A percentile compares a stretch with the other conserved stretches of the same genome.
phyloP scores from a whole-genome alignment of 306 rosid genomes.

The Cicer arietinum region DNA sequence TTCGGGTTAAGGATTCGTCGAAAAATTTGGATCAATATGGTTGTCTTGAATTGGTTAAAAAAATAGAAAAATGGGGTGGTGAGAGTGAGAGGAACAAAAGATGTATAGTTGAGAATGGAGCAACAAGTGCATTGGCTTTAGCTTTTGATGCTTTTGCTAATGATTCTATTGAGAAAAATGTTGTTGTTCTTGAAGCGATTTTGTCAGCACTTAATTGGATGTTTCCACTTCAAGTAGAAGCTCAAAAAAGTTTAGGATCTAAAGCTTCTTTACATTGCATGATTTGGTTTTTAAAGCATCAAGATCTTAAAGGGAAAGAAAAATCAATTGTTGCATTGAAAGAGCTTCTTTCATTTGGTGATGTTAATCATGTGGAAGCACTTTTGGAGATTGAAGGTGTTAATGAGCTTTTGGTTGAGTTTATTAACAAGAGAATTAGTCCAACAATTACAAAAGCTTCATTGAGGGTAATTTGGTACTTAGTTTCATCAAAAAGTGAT shows the following conservation, averaged over 20 bases:
- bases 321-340: constrained; percentile 57
- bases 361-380: constrained; percentile 46
- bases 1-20: constrained; percentile 36
- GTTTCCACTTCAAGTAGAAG: constrained; percentile 63
- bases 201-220: constrained; percentile 67
- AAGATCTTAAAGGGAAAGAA: constrained; percentile 58
- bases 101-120: constrained; percentile 60
- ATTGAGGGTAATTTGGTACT: constrained; percentile 49
- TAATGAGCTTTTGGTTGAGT: constrained; percentile 51
- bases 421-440: constrained; percentile 54
- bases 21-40: constrained; percentile 46
- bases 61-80: constrained; percentile 51
- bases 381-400: constrained; percentile 59
- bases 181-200: constrained; percentile 55
- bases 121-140: constrained; percentile 51
- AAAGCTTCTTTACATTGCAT: constrained; percentile 63
- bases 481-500: constrained; percentile 48
- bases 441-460: constrained; percentile 64
- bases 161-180: constrained; percentile 51
- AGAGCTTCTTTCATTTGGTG: constrained; percentile 65
- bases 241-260: constrained; percentile 59
- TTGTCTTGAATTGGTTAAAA: constrained; percentile 54
- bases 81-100: constrained; percentile 71
- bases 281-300: constrained; percentile 63
- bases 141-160: constrained; percentile 61